phyloP scores from a whole-genome alignment of 805 yeast genomes.

The Millerozyma miso region DNA sequence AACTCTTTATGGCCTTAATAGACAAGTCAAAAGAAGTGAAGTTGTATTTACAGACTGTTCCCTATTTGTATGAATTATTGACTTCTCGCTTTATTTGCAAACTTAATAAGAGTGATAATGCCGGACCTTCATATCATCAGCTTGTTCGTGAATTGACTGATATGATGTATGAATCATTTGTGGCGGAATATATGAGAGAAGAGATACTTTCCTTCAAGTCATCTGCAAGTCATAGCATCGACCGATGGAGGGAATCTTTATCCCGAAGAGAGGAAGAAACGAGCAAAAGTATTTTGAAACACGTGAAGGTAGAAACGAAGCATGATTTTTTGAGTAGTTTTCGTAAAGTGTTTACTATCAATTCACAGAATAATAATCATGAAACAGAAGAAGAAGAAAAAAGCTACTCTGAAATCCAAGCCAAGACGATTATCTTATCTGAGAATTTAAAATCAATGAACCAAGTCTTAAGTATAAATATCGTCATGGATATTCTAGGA shows the following conservation, averaged over 20 bases:
- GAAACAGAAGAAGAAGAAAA: constrained; percentile 19
- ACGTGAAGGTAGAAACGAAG: constrained; percentile 47
- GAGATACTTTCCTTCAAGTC: constrained; percentile 27
- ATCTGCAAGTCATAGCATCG: constrained; percentile 19
- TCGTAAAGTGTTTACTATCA: constrained; percentile 52
- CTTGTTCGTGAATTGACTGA: constrained; percentile 36
- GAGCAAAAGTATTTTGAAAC: constrained; percentile 43
- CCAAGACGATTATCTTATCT: constrained; percentile 71
- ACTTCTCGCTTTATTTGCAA: constrained; percentile 20
- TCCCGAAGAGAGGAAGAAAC: constrained; percentile 46
- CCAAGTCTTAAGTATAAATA: constrained; percentile 72
- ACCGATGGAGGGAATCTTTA: constrained; percentile 31
- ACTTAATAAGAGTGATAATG: constrained; percentile 27
- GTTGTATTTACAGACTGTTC: constrained; percentile 34
- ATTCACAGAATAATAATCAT: constrained; percentile 19
- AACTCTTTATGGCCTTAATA: constrained; percentile 24
- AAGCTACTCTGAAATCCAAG: constrained; percentile 65
- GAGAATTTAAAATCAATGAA: constrained; percentile 74
- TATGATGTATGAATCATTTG: constrained; percentile 38
- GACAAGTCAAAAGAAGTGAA: constrained; percentile 22
- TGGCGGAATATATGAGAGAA: constrained; percentile 36
- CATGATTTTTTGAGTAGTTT: constrained; percentile 61
- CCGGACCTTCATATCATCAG: constrained; percentile 31
- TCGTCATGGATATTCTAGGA: constrained; percentile 67
- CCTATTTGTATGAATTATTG: constrained; percentile 33